Conservation (phyloP, 2,329 filamentous ascomycete genomes). For the Mycosphaerella arachidis region DNA sequence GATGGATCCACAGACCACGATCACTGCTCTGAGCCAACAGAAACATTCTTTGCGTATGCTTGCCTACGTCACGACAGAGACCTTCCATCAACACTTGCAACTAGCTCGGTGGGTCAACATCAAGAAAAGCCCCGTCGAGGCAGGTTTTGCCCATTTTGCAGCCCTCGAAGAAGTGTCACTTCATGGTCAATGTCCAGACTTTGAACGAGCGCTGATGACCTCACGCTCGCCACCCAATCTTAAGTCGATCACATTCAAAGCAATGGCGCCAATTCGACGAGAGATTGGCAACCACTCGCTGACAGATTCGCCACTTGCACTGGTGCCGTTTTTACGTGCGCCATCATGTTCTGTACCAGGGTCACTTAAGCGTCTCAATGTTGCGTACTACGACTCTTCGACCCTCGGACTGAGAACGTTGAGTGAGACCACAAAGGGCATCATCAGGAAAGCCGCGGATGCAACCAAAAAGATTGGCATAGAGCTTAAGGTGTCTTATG, state of each 20-base stretch:
- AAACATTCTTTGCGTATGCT: slow-evolving; percentile 16
- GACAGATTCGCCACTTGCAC: not conserved
- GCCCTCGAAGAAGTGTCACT: slow-evolving; percentile 14
- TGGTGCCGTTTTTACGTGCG: slow-evolving; percentile 19
- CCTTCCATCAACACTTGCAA: slow-evolving; percentile 5
- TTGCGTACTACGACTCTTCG: slow-evolving; percentile 5
- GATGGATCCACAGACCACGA: slow-evolving; percentile 6
- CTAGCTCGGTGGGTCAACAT: not conserved
- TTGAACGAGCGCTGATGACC: slow-evolving; percentile 22
- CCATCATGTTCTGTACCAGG: slow-evolving; percentile 13
- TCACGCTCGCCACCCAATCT: slow-evolving; percentile 17
- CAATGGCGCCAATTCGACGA: slow-evolving; percentile 8
- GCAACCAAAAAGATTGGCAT: slow-evolving; percentile 6
- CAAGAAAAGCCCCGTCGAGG: slow-evolving; percentile 9
- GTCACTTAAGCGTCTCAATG: slow-evolving; percentile 5
- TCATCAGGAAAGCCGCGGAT: slow-evolving; percentile 9
- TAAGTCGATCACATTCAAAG: slow-evolving; percentile 8
- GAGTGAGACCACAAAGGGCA: not conserved
- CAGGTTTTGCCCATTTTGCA: slow-evolving; percentile 17
- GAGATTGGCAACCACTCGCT: not conserved
- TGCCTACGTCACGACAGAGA: slow-evolving; percentile 15
- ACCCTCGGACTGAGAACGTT: not conserved
- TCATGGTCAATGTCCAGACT: slow-evolving; percentile 16
- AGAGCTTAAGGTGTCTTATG: slow-evolving; percentile 6
- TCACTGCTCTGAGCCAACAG: slow-evolving; percentile 20